Percentiles rank a stretch among this genome's conserved stretches.
These are phyloP conservation scores for Volvox carteri DNA, from an alignment of 163 green algal species.

Conservation along the genomic window DNA sequence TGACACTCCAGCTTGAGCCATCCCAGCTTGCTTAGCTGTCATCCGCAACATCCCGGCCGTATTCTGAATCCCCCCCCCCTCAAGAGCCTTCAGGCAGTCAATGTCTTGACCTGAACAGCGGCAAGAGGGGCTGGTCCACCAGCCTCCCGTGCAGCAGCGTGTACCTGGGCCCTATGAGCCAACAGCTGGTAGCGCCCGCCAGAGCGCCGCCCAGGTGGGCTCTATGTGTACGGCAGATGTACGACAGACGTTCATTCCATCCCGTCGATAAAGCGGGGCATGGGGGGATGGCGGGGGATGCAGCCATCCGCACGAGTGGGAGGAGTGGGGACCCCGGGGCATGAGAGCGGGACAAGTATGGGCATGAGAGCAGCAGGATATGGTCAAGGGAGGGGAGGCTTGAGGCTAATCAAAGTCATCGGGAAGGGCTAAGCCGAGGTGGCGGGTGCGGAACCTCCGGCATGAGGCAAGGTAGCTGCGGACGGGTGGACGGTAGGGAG, in stretches of 20 bases:
- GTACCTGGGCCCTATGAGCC: conserved; percentile 77
- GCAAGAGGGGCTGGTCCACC: conserved; percentile 34
- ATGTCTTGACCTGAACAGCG: conserved; percentile 13
- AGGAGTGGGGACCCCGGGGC: no score
- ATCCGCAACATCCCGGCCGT: no score
- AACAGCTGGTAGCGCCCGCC: conserved; percentile 76
- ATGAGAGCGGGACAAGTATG: background rate
- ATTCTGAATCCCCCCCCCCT: no score
- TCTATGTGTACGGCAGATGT: conserved; percentile 62
- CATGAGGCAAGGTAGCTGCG: no score
- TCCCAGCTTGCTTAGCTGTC: no score
- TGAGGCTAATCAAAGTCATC: no score
- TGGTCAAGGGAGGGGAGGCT: background rate
- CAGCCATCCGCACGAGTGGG: no score
- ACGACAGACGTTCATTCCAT: background rate
- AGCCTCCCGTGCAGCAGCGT: conserved; percentile 16
- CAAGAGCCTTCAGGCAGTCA: no score
- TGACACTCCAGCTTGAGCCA: no score
- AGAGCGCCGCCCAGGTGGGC: conserved; percentile 85
- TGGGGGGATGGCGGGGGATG: background rate
- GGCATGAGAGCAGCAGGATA: background rate
- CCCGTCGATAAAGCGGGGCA: background rate
- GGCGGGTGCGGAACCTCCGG: no score
- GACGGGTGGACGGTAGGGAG: no score
- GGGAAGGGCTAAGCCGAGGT: no score